Evolutionary conservation across 2,329 filamentous ascomycete species (phyloP).

Genomic region (Fonsecaea multimorphosa): DNA sequence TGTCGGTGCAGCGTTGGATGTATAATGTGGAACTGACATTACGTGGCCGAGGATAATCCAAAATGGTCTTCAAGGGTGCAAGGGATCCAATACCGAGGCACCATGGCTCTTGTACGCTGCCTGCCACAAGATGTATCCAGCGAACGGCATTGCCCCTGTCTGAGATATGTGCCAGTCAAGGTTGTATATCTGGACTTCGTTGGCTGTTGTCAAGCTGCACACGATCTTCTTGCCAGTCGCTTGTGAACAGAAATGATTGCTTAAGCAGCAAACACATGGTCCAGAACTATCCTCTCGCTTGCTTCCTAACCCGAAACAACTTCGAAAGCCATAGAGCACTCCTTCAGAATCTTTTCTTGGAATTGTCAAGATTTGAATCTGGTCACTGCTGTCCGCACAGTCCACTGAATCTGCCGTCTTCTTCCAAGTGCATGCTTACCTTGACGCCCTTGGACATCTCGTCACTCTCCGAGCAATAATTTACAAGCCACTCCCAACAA

Average conservation of each 20-base stretch:
- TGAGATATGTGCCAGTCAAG: neutral
- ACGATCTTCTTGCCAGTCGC: neutral
- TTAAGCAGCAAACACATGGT: neutral
- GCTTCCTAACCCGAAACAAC: neutral
- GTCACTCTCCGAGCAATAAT: too few relatives aligned
- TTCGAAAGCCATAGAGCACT: neutral
- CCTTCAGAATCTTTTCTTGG: neutral
- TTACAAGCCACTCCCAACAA: too few relatives aligned
- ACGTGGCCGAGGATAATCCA: neutral
- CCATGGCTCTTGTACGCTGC: neutral
- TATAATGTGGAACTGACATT: slow-evolving; percentile 7
- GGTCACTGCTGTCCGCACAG: neutral
- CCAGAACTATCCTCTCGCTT: neutral
- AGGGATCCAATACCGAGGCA: neutral
- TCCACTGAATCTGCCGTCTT: neutral
- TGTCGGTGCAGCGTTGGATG: slow-evolving; percentile 34
- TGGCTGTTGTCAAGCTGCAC: neutral
- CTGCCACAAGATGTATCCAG: neutral
- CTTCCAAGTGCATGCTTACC: too few relatives aligned
- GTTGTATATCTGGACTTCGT: neutral
- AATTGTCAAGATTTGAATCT: neutral
- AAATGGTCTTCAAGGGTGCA: neutral
- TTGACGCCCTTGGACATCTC: too few relatives aligned
- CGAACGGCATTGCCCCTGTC: neutral
- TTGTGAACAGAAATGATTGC: neutral